Evolutionary conservation across 2,329 filamentous ascomycete genomes (phyloP), one percentile per base, ranked within the genome.

Genomic region (Ceratocystis smalleyi): DNA sequence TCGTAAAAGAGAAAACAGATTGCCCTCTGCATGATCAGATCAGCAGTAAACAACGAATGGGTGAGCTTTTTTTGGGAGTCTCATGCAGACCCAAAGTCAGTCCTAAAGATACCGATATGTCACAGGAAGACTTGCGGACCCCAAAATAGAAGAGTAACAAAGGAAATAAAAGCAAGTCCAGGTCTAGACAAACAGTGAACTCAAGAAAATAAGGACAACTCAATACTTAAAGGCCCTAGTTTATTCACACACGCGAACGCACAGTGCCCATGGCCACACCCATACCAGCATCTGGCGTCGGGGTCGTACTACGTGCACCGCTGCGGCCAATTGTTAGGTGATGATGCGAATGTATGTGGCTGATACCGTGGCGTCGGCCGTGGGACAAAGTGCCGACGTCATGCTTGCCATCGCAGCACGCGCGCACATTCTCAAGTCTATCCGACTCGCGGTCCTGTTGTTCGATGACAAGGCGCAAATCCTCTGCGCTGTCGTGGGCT

Each of bases 381-480:
- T 59, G 61, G 17, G 32, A 54, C 61, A 87, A 73, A 64, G 78
- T 83, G 64, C 83, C 81, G 60, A 90, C 87, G 72, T 90, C 86
- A 70, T 90, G 87, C 76, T 88, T 89, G 92, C 91, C 94, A 81
- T 97, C 94, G 75, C 94, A 99, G 77, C 94, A 99, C 66, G 92
- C 91, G 72, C 94, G 82, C 68, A 99, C 94, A 73, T 99, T 96
- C 79, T 97, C 92, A 70, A 97, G 79, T 67, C 86, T 81, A 71
- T 91, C 88, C 30, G 86, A 79, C 69, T 91, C 88, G 63, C 84
- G 79, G 70, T 92, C 87, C 71, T 91, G 86, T 68, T 83, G 80
- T 75, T 92, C 88, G 70, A 92, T 89, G 68, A 91, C 84, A 68
- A 86, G 81, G 65, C 89, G 80, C 65, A 96, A 73, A 71, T 96